These are phyloP conservation scores for Davidsoniella neocaledoniae DNA, from an alignment of 2,329 filamentous ascomycete genomes.

Conservation along the genomic window DNA sequence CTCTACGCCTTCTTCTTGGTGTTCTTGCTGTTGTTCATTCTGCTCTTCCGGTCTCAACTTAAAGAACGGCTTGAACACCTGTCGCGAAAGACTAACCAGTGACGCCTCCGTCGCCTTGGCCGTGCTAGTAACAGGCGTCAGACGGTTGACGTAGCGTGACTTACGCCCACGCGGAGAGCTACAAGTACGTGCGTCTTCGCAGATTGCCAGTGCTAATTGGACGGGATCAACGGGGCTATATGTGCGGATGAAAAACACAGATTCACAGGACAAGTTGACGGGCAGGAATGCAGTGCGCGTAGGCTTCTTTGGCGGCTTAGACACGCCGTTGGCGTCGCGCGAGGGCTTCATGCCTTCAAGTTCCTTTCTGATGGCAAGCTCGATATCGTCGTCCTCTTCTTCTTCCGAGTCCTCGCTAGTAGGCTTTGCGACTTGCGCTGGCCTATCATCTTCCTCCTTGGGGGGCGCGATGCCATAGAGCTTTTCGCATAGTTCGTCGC, in stretches of 20 bases:
- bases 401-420: conserved; percentile 22
- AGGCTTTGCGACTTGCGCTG: not conserved
- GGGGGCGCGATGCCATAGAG: conserved; percentile 35
- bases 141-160: conserved; percentile 40
- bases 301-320: conserved; percentile 12
- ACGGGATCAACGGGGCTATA: conserved; percentile 37
- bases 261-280: conserved; percentile 40
- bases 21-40: not conserved
- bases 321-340: conserved; percentile 14
- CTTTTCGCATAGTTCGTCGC: conserved; percentile 50
- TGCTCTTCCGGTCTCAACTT: conserved; percentile 21
- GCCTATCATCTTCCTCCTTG: conserved; percentile 18
- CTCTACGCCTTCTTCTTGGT: not conserved
- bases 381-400: conserved; percentile 45
- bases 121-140: conserved; percentile 34
- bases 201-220: conserved; percentile 36
- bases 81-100: conserved; percentile 44
- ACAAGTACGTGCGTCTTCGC: conserved; percentile 32
- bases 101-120: conserved; percentile 53
- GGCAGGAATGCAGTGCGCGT: conserved; percentile 32
- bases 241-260: conserved; percentile 45
- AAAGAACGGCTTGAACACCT: conserved; percentile 50
- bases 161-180: conserved; percentile 27
- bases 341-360: conserved; percentile 43
- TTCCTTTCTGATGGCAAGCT: conserved; percentile 55